Evolutionary conservation across 139 green algal species (phyloP).

Genomic region (Volvox africanus): DNA sequence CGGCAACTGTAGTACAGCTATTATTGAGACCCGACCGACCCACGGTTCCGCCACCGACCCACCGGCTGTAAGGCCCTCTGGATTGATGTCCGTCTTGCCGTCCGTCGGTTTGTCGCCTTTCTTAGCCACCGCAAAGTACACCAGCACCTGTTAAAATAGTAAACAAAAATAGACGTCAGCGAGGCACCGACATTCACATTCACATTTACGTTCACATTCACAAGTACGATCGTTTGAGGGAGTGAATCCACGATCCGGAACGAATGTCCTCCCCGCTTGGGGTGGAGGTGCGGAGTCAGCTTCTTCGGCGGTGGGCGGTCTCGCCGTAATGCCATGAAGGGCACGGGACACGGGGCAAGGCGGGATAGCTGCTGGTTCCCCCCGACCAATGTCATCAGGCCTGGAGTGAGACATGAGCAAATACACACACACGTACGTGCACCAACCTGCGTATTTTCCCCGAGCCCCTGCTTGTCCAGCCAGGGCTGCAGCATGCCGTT

Average conservation of each 20-base stretch:
- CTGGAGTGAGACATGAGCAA: background rate
- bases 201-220: too few relatives aligned
- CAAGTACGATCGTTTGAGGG: too few relatives aligned
- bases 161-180: too few relatives aligned
- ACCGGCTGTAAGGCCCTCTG: slow-evolving; percentile 93
- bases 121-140: slow-evolving; percentile 99
- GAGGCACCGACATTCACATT: too few relatives aligned
- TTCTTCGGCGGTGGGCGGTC: too few relatives aligned
- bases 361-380: too few relatives aligned
- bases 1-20: background rate
- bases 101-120: slow-evolving; percentile 79
- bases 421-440: background rate
- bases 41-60: background rate
- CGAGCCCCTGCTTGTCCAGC: slow-evolving; percentile 86
- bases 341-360: too few relatives aligned
- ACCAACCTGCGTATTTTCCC: slow-evolving; percentile 89
- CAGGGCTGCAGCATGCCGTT: slow-evolving; percentile 98
- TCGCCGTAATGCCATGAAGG: too few relatives aligned
- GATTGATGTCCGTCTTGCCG: slow-evolving; percentile 94
- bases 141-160: slow-evolving; percentile 80
- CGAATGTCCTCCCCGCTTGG: too few relatives aligned
- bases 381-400: background rate
- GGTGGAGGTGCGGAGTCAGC: too few relatives aligned
- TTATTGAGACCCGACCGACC: background rate
- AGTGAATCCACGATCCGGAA: too few relatives aligned